Evolutionary conservation across 192 early-diverging fungal species (phyloP), one percentile per base, ranked within the genome.

Genomic region (Dissophora ornata): DNA sequence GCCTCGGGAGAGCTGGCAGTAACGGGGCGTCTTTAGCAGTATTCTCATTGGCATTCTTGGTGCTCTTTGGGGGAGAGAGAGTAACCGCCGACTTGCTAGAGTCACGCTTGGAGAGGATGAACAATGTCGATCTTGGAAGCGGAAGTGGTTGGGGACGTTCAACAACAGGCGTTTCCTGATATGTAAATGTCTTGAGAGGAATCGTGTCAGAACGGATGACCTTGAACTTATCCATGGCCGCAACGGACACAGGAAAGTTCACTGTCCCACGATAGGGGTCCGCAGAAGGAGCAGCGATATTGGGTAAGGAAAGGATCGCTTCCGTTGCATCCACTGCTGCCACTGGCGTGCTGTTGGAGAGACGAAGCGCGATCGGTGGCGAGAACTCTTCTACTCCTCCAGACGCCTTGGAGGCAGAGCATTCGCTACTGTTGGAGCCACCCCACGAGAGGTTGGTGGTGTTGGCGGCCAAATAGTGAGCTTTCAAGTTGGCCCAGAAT

Each of bases 401-500:
- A n/a, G 24, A 29, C 2, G n/a, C 33, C 26, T 24, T 61, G 16
- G 42, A 2, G 28, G 34, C 45, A 19, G 61, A 57, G 3, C 60
- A 25, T 0, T 40, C 36, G 36, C 18, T 15, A 44, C 19, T n/a
- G 26, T 26, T 36, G 21, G 49, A 48, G 36, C 28, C 15, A 4
- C 48, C 18, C 69, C 69, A 71, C 3, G 69, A 49, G 46, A 71
- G 42, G 22, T 26, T 56, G 26, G 63, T 75, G 38, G 71, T 48
- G 2, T 52, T 56, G 34, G 58, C 56, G 12, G 73, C 48, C 22
- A 67, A 40, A 47, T 62, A 77, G 38, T 77, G 73, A 7, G 73
- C 73, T 51, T 67, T 77, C 30, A 77, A 52, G n/a, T 67, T 67
- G 11, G 63, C 73, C 73, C 73, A 77, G 40, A 77, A 67, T 15